Evolutionary conservation across 2,329 filamentous ascomycete species (phyloP).

Genomic region (Trichoderma arundinaceum): DNA sequence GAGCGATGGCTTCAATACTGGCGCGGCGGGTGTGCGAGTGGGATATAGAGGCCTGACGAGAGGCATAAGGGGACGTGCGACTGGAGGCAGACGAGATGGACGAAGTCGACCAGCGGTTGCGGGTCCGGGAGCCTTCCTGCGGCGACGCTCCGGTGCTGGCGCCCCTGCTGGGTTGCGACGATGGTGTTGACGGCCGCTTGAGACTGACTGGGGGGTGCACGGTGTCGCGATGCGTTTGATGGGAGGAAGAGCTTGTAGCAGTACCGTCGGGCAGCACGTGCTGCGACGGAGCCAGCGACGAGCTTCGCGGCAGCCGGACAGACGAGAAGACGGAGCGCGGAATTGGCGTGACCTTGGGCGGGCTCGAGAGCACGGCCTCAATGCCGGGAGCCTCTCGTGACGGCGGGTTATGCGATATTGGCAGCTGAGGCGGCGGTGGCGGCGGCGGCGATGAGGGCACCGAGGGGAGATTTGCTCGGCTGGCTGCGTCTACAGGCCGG

Average conservation of each 20-base stretch:
- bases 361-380: constrained; percentile 21
- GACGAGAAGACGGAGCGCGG: constrained; percentile 42
- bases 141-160: constrained; percentile 40
- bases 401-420: constrained; percentile 26
- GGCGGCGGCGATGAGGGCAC: constrained; percentile 26
- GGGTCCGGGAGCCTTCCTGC: constrained; percentile 53
- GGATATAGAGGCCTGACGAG: constrained; percentile 40
- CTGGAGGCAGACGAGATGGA: constrained; percentile 56
- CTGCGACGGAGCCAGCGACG: constrained; percentile 52
- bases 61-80: constrained; percentile 47
- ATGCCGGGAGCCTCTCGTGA: constrained; percentile 18
- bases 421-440: constrained; percentile 10
- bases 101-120: constrained; percentile 56
- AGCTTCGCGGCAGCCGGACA: constrained; percentile 49
- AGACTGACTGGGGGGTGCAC: constrained; percentile 30
- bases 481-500: constrained; percentile 23
- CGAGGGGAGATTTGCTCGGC: constrained; percentile 6
- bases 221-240: constrained; percentile 27
- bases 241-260: not conserved
- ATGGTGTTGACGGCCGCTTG: constrained; percentile 34
- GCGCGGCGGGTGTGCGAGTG: constrained; percentile 47
- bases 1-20: constrained; percentile 51
- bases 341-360: constrained; percentile 37
- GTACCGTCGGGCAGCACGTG: constrained; percentile 33
- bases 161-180: constrained; percentile 32